Conservation (phyloP, 148 eudicot species). For the Dysphania ambrosioides region DNA sequence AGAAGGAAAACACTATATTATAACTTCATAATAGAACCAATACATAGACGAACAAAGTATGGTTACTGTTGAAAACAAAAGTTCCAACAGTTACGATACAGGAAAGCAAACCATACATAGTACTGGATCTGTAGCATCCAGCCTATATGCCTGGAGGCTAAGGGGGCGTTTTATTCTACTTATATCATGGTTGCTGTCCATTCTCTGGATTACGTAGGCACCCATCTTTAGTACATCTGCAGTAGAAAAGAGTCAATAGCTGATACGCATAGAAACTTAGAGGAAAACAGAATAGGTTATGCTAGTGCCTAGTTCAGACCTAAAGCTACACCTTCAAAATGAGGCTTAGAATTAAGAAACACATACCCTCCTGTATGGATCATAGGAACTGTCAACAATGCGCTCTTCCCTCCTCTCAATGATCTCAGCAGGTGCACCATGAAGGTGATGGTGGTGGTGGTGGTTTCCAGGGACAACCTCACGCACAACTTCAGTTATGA, state of each 20-base stretch:
- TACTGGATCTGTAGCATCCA: background rate
- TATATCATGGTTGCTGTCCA: background rate
- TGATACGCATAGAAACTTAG: too few species aligned
- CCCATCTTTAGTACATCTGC: conserved; percentile 6
- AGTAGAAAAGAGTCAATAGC: background rate
- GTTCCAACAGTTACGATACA: too few species aligned
- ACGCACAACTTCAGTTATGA: background rate
- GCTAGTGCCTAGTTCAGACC: too few species aligned
- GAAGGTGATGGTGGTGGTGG: conserved; percentile 16
- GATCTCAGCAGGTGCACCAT: conserved; percentile 9
- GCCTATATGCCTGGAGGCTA: background rate
- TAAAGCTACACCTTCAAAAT: background rate
- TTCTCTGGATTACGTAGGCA: background rate
- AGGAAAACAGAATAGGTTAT: too few species aligned
- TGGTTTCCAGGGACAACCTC: conserved; percentile 6
- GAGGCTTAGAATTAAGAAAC: background rate
- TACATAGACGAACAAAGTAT: background rate
- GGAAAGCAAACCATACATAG: background rate
- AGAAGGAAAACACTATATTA: background rate
- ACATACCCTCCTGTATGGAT: conserved; percentile 25
- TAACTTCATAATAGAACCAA: background rate
- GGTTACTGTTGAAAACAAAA: too few species aligned
- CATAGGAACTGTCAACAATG: conserved; percentile 16
- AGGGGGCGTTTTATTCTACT: background rate
- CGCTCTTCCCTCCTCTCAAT: conserved; percentile 20